phyloP scores from a whole-genome alignment of 2,329 filamentous ascomycete species.

The Fusarium kyushuense region DNA sequence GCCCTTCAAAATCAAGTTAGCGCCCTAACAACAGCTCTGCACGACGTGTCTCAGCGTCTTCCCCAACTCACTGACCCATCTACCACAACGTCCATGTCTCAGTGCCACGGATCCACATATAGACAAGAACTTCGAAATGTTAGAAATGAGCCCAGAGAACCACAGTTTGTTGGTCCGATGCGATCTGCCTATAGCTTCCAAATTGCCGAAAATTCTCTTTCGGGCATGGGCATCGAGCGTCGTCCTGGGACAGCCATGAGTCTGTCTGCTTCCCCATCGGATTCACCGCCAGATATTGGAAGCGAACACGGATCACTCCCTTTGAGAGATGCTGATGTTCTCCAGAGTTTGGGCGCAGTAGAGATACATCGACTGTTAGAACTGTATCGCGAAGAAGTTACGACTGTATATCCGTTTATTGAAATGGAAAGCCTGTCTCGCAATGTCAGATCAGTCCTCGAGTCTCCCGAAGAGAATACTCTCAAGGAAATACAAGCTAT shows the following conservation, averaged over 20 bases:
- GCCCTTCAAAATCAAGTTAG: conserved; percentile 10
- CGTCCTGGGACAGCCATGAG: background rate
- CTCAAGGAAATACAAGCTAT: conserved; percentile 14
- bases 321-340: background rate
- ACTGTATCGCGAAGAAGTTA: conserved; percentile 8
- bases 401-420: conserved; percentile 9
- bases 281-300: background rate
- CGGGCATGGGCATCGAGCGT: background rate
- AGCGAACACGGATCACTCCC: background rate
- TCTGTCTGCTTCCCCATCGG: background rate
- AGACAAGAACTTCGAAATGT: conserved; percentile 12
- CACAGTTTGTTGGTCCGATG: conserved; percentile 8
- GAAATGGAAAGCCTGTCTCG: background rate
- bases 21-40: background rate
- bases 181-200: conserved; percentile 21
- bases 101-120: conserved; percentile 1
- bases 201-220: conserved; percentile 13
- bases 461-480: background rate
- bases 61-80: background rate
- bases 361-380: conserved; percentile 9
- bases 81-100: conserved; percentile 10
- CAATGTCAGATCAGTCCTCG: background rate
- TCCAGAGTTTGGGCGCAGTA: background rate
- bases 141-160: background rate
- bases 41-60: conserved; percentile 17